phyloP scores from a whole-genome alignment of 2,329 filamentous ascomycete genomes.

The Tympanopsis confertula region DNA sequence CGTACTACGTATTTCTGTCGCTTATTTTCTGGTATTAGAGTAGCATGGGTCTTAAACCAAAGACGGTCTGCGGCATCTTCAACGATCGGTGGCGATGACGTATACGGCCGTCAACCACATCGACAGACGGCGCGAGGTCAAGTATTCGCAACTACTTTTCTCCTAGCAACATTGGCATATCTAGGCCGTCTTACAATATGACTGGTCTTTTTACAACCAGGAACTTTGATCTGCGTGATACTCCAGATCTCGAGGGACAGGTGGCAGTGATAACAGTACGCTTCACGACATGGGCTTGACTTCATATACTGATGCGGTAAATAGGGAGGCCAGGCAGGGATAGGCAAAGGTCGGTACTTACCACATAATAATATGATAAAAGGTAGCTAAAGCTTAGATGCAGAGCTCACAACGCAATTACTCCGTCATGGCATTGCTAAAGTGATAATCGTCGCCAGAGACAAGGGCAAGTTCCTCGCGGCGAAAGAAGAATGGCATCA shows the following conservation, averaged over 20 bases:
- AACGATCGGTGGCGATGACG: no score
- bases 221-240: constrained; percentile 13
- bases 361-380: neutral
- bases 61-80: no score
- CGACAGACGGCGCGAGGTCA: no score
- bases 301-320: neutral
- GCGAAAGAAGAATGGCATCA: neutral
- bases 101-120: no score
- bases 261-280: constrained; percentile 14
- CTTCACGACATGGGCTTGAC: neutral
- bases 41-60: no score
- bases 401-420: neutral
- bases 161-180: no score
- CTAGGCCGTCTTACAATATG: no score
- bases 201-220: constrained; percentile 13
- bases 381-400: neutral
- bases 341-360: neutral
- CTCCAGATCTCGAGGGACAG: constrained; percentile 12
- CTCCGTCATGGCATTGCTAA: neutral
- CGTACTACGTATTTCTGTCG: no score
- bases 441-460: neutral
- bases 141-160: no score
- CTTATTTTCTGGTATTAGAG: no score
- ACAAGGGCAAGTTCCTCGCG: neutral
- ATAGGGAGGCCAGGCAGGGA: neutral